Conservation (phyloP, 352 stramenopile genomes). For the Globisporangium rhizosaccharum region DNA sequence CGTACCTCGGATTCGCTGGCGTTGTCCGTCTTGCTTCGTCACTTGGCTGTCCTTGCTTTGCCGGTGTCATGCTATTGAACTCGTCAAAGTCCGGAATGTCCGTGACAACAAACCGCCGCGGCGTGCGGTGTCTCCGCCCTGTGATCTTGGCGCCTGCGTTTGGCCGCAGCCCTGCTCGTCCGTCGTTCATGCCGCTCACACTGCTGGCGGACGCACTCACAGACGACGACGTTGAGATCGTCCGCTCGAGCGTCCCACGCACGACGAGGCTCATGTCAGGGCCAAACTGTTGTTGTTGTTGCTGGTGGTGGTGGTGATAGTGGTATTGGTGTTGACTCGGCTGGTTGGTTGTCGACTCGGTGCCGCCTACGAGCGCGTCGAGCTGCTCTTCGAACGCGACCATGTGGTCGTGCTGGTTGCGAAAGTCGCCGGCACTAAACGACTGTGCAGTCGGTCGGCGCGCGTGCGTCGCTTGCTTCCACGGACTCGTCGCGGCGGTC, state of each 20-base stretch:
- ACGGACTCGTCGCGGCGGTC: constrained; percentile 9
- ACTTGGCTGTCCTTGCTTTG: constrained; percentile 3
- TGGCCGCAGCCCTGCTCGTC: constrained; percentile 1
- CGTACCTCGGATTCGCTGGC: constrained; percentile 4
- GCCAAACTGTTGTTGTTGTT: constrained; percentile 2
- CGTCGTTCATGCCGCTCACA: constrained; percentile 3
- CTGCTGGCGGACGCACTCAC: constrained; percentile 2
- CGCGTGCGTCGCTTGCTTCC: constrained; percentile 1
- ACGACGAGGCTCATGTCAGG: constrained; percentile 4
- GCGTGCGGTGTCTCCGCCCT: constrained; percentile 45
- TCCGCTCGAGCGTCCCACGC: constrained; percentile 8
- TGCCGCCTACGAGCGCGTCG: constrained; percentile 10
- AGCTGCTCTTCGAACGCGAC: constrained; percentile 14
- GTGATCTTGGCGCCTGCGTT: constrained; percentile 34
- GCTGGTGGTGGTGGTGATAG: constrained; percentile 4
- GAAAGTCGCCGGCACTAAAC: constrained; percentile 20
- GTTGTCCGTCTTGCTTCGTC: constrained; percentile 1
- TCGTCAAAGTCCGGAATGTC: constrained; percentile 53
- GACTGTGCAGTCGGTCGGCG: constrained; percentile 14
- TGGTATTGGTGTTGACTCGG: neutral
- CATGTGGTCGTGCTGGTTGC: constrained; percentile 9
- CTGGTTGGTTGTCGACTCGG: neutral
- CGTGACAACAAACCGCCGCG: constrained; percentile 66
- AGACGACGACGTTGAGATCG: constrained; percentile 9
- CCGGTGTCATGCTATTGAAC: constrained; percentile 5